Percentiles rank a stretch among this genome's conserved stretches.
These are phyloP conservation scores for Microdochium bolleyi DNA, from an alignment of 2,329 filamentous ascomycete species.

Conservation along the genomic window DNA sequence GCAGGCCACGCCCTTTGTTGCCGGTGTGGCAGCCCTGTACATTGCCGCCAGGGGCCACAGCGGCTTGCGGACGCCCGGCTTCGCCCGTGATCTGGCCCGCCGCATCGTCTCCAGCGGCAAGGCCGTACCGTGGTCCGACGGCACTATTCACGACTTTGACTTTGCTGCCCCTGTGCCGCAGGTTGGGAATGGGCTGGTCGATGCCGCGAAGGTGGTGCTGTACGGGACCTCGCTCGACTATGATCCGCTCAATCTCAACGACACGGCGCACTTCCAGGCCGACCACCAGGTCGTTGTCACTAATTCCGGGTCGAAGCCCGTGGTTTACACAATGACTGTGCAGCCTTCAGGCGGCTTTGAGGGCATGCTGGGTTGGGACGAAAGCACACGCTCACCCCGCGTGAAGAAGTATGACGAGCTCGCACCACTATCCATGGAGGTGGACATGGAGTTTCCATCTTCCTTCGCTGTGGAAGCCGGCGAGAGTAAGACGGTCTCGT, in stretches of 20 bases:
- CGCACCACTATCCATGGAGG: slow-evolving; percentile 8
- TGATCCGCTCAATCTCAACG: slow-evolving; percentile 32
- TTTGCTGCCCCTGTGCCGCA: slow-evolving; percentile 23
- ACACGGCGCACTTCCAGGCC: slow-evolving; percentile 28
- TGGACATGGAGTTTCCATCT: slow-evolving; percentile 10
- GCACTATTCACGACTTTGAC: slow-evolving; percentile 9
- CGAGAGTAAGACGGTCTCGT: slow-evolving; percentile 14
- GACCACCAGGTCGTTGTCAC: slow-evolving; percentile 18
- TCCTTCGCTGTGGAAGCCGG: slow-evolving; percentile 15
- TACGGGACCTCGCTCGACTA: slow-evolving; percentile 26
- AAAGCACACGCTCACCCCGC: slow-evolving; percentile 5
- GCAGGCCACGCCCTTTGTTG: slow-evolving; percentile 38
- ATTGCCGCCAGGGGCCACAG: slow-evolving; percentile 23
- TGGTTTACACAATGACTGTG: slow-evolving; percentile 20
- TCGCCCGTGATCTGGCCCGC: slow-evolving; percentile 16
- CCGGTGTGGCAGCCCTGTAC: slow-evolving; percentile 30
- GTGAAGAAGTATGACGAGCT: slow-evolving; percentile 13
- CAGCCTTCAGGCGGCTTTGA: slow-evolving; percentile 27
- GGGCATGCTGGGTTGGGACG: slow-evolving; percentile 12
- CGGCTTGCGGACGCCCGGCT: slow-evolving; percentile 17
- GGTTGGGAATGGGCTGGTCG: slow-evolving; percentile 31
- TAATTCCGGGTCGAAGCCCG: slow-evolving; percentile 23
- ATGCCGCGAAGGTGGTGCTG: slow-evolving; percentile 31
- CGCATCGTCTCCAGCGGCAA: slow-evolving; percentile 24
- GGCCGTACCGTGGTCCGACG: slow-evolving; percentile 14